A percentile compares a stretch with the other conserved stretches of the same genome.
Evolutionary conservation across 306 rosid species (phyloP).

Genomic region (Gastrolobium bilobum): DNA sequence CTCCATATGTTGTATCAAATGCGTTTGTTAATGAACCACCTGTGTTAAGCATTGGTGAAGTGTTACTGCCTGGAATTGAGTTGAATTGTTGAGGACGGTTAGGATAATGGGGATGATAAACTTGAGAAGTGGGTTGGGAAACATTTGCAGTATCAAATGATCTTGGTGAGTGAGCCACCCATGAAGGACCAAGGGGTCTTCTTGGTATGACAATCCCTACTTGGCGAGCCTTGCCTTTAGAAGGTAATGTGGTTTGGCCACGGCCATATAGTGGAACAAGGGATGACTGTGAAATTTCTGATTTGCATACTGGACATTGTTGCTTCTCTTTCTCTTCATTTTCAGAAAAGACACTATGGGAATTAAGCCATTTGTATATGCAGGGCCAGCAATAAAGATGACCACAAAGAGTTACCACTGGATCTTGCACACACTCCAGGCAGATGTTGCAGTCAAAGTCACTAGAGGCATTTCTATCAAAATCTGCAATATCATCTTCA

Average conservation of each 20-base stretch:
- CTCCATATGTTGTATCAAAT: slow-evolving; percentile 61
- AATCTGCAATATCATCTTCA: slow-evolving; percentile 49
- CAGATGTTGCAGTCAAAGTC: slow-evolving; percentile 96
- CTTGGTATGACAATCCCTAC: slow-evolving; percentile 63
- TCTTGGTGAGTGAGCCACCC: slow-evolving; percentile 51
- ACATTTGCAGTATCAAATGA: slow-evolving; percentile 30
- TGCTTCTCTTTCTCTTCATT: slow-evolving; percentile 49
- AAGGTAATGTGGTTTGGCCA: slow-evolving; percentile 55
- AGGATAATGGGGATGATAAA: slow-evolving; percentile 50
- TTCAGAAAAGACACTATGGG: slow-evolving; percentile 47
- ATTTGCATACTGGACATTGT: slow-evolving; percentile 91
- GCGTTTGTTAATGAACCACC: slow-evolving; percentile 51
- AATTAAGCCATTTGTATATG: slow-evolving; percentile 86
- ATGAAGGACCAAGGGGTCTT: slow-evolving; percentile 69
- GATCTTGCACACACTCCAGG: slow-evolving; percentile 80
- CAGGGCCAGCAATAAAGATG: slow-evolving; percentile 99
- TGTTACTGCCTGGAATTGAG: slow-evolving; percentile 43
- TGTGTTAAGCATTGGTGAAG: slow-evolving; percentile 52
- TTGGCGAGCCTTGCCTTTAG: slow-evolving; percentile 55
- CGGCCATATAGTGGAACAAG: slow-evolving; percentile 83
- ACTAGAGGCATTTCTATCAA: slow-evolving; percentile 53
- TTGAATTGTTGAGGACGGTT: slow-evolving; percentile 52
- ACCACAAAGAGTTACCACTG: slow-evolving; percentile 97
- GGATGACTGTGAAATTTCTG: slow-evolving; percentile 71
- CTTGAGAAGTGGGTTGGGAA: slow-evolving; percentile 51